Percentiles rank a stretch among this genome's conserved stretches.
These are phyloP conservation scores for Nepenthes alata DNA, from an alignment of 179 eudicot genomes.

Conservation along the genomic window DNA sequence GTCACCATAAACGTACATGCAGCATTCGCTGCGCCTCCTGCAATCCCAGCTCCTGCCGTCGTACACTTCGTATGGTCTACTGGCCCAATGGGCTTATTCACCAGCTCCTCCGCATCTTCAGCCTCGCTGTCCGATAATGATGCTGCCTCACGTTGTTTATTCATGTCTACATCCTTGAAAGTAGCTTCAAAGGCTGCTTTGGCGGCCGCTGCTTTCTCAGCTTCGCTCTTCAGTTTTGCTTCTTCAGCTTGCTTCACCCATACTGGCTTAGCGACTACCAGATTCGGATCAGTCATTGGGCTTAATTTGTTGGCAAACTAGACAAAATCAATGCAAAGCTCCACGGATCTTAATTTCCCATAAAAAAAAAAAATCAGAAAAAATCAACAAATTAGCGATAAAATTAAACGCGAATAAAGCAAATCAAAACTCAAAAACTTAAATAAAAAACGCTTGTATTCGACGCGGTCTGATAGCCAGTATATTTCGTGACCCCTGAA, in stretches of 20 bases:
- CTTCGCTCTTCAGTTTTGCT: conserved; percentile 87
- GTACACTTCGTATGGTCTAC: conserved; percentile 79
- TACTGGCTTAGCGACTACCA: conserved; percentile 36
- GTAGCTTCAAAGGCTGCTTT: conserved; percentile 99
- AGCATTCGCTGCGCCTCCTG: conserved; percentile 81
- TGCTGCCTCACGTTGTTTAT: conserved; percentile 15
- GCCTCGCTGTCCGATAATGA: conserved; percentile 52
- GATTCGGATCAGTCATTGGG: conserved; percentile 36
- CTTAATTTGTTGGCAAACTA: too few relatives aligned
- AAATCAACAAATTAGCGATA: too few relatives aligned
- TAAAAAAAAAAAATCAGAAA: too few relatives aligned
- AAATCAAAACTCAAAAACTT: too few relatives aligned
- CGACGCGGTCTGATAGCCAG: too few relatives aligned
- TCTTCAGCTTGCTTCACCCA: conserved; percentile 98
- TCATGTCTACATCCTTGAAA: conserved; percentile 61
- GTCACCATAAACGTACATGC: conserved; percentile 56
- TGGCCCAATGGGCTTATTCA: conserved; percentile 67
- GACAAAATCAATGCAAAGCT: too few relatives aligned
- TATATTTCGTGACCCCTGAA: too few relatives aligned
- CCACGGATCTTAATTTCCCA: too few relatives aligned
- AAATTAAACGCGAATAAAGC: too few relatives aligned
- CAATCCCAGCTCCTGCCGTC: conserved; percentile 84
- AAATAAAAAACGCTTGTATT: too few relatives aligned
- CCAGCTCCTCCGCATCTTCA: conserved; percentile 41
- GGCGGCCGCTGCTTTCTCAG: conserved; percentile 85